Evolutionary conservation across 805 yeast genomes (phyloP), one percentile per base, ranked within the genome.

Genomic region (Candida easanensis): DNA sequence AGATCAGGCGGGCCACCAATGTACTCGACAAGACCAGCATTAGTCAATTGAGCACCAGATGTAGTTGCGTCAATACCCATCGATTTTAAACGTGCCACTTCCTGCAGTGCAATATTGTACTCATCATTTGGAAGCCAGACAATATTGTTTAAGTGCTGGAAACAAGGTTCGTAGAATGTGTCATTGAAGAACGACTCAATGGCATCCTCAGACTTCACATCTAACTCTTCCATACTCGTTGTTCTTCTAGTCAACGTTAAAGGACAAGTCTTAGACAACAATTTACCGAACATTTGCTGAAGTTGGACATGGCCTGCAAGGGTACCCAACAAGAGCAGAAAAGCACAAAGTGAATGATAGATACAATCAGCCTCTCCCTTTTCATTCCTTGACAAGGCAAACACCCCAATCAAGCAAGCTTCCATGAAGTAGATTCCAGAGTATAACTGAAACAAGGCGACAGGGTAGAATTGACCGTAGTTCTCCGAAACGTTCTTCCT

Each of bases 391-490:
- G 82, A 82, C 14, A 85, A 62, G 33, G 86, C 75, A 52, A 87
- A 82, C 9, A 88, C 65, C 0, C 97, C 97, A 33, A 86, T 73
- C 53, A 89, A 63, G 49, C 90, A 84, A 28, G 83, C 68, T 56
- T 89, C 95, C 56, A 87, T 69, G 54, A 89, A 86, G 60, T 89
- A 89, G 2, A 89, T 65, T 0, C 97, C 97, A 0, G 85, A 71
- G 55, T 84, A 88, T 34, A 89, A 62, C 44, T 88, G 96, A 44
- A 84, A 71, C 16, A 89, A 62, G 0, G 96, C 95, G 3, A 70
- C 69, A 1, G 93, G 86, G 60, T 86, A 89, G 35, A 84, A 68
- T 45, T 68, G 70, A 0, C 96, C 97, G 53, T 70, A 65, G 0
- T 88, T 80, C 53, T 84, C 91, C 3, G 84, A 74, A 17, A 65